phyloP scores from a whole-genome alignment of 129 eudicot genomes.

The Ambrosia artemisiifolia region DNA sequence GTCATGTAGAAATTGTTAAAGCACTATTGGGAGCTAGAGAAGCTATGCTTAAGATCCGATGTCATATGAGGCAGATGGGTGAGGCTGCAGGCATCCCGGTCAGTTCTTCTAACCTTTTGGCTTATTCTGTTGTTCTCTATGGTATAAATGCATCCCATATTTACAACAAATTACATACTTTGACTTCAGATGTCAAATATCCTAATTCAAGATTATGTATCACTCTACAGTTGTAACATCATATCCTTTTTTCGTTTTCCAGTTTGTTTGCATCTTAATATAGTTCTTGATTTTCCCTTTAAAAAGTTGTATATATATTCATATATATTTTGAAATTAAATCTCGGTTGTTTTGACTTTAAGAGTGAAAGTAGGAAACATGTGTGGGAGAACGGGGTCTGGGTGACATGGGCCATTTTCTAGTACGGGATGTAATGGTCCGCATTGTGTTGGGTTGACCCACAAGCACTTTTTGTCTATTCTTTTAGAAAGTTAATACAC shows the following conservation, averaged over 20 bases:
- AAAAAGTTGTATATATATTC: too few relatives aligned
- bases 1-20: slow-evolving; percentile 55
- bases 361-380: not conserved
- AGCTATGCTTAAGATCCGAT: slow-evolving; percentile 70
- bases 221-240: not conserved
- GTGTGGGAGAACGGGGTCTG: not conserved
- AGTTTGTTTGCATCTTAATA: not conserved
- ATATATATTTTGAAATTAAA: too few relatives aligned
- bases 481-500: not conserved
- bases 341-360: not conserved
- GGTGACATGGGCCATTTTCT: not conserved
- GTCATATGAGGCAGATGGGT: slow-evolving; percentile 84
- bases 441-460: not conserved
- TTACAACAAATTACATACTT: not conserved
- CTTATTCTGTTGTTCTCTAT: not conserved
- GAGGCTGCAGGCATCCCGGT: slow-evolving; percentile 96
- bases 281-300: not conserved
- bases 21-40: slow-evolving; percentile 73
- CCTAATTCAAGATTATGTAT: slow-evolving; percentile 7
- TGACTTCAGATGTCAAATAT: not conserved
- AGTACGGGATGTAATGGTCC: not conserved
- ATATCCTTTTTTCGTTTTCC: not conserved
- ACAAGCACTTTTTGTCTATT: not conserved
- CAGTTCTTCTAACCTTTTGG: slow-evolving; percentile 21
- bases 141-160: not conserved